Evolutionary conservation across 352 stramenopile genomes (phyloP).

Genomic region (Phytopythium helicoides): DNA sequence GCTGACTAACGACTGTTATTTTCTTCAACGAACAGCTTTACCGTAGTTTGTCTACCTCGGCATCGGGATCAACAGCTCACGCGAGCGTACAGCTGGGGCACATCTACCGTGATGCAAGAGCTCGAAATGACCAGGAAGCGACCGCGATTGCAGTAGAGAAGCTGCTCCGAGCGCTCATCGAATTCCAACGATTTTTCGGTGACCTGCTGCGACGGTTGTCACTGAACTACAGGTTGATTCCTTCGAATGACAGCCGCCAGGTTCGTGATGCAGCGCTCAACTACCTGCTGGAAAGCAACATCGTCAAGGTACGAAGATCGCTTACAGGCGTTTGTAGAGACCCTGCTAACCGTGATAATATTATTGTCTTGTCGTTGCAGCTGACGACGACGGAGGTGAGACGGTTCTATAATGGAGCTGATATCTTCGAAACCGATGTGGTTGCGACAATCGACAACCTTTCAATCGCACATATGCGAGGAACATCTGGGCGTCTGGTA

Average conservation of each 20-base stretch:
- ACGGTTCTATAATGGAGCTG: slow-evolving; percentile 3
- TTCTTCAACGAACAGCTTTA: slow-evolving; percentile 31
- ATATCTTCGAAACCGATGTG: slow-evolving; percentile 29
- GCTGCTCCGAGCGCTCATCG: slow-evolving; percentile 30
- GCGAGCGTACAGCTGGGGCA: slow-evolving; percentile 33
- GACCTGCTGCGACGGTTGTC: slow-evolving; percentile 41
- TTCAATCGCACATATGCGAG: slow-evolving; percentile 26
- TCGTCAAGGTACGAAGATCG: slow-evolving; percentile 34
- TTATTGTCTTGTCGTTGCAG: slow-evolving; percentile 14
- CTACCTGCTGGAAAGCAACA: slow-evolving; percentile 38
- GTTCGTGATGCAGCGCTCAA: slow-evolving; percentile 44
- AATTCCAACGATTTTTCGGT: slow-evolving; percentile 43
- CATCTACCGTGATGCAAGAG: slow-evolving; percentile 30
- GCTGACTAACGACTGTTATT: neutral
- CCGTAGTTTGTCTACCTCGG: slow-evolving; percentile 20
- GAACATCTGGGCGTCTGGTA: slow-evolving; percentile 19
- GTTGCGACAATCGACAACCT: slow-evolving; percentile 36
- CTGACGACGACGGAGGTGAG: slow-evolving; percentile 12
- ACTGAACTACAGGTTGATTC: slow-evolving; percentile 37
- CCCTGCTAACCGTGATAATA: too few species aligned
- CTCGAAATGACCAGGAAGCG: slow-evolving; percentile 36
- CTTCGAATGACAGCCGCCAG: slow-evolving; percentile 35
- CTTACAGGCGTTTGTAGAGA: too few species aligned
- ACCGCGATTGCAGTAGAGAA: slow-evolving; percentile 42
- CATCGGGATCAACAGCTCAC: neutral